phyloP scores from a whole-genome alignment of 2,329 filamentous ascomycete species.

The Paraphaeosphaeria sporulosa region DNA sequence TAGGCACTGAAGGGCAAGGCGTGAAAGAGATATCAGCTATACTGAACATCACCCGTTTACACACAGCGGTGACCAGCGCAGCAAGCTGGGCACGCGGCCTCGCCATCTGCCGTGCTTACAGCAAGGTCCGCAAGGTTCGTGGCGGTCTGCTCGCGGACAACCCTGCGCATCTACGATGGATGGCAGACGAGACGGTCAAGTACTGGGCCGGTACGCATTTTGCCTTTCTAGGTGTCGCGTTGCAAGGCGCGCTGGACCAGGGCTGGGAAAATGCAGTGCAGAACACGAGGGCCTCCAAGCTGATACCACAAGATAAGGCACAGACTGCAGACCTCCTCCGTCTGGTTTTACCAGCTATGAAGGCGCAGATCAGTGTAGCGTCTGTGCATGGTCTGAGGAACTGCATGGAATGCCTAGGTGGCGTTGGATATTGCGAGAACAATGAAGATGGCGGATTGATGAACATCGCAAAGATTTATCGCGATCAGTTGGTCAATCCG shows the following conservation, averaged over 20 bases:
- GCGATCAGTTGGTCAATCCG: conserved; percentile 69
- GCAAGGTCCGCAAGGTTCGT: conserved; percentile 63
- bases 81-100: conserved; percentile 63
- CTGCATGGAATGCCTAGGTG: conserved; percentile 71
- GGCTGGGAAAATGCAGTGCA: conserved; percentile 33
- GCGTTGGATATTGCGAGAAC: conserved; percentile 71
- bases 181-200: conserved; percentile 63
- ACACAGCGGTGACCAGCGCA: conserved; percentile 63
- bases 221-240: conserved; percentile 60
- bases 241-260: conserved; percentile 65
- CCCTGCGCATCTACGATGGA: conserved; percentile 64
- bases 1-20: conserved; percentile 72
- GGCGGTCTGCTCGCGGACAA: conserved; percentile 59
- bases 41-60: conserved; percentile 70
- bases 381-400: conserved; percentile 58
- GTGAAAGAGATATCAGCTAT: conserved; percentile 73
- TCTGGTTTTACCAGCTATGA: conserved; percentile 37
- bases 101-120: conserved; percentile 65
- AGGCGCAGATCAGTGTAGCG: conserved; percentile 34
- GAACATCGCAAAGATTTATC: conserved; percentile 71
- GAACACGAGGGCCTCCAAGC: conserved; percentile 26
- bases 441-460: conserved; percentile 63
- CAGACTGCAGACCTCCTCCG: conserved; percentile 24
- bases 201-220: conserved; percentile 67
- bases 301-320: conserved; percentile 32